Conservation (phyloP, 176 grass and related monocot genomes). For the Ensete glaucum region DNA sequence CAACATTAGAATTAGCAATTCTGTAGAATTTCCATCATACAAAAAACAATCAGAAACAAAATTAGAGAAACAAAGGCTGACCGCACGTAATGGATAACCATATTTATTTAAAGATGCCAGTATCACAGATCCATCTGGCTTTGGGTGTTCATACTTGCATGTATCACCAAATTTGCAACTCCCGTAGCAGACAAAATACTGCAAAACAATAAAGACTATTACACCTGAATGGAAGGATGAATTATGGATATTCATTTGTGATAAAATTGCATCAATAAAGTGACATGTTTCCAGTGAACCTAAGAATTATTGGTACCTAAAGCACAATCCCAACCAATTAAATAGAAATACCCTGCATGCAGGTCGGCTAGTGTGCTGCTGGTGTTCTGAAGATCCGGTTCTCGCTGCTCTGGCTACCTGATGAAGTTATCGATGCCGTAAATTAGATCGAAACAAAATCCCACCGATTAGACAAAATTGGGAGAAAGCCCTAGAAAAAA, state of each 20-base stretch:
- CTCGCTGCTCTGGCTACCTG: neutral
- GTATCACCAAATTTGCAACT: conserved; percentile 73
- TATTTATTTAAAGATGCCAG: conserved; percentile 44
- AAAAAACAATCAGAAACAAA: neutral
- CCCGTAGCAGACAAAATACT: conserved; percentile 79
- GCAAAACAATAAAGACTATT: conserved; percentile 11
- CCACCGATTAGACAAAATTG: neutral
- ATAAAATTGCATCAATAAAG: neutral
- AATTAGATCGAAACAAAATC: neutral
- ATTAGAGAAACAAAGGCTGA: conserved; percentile 16
- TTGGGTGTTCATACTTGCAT: conserved; percentile 88
- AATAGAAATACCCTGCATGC: conserved; percentile 4
- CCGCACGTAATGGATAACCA: conserved; percentile 64
- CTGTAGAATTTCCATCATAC: neutral
- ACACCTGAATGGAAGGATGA: neutral
- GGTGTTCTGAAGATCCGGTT: neutral
- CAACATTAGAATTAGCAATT: neutral
- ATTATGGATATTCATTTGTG: neutral
- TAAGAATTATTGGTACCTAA: neutral
- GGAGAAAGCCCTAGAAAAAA: neutral
- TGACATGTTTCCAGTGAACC: neutral
- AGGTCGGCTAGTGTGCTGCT: neutral
- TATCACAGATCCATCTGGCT: conserved; percentile 29
- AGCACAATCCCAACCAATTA: neutral
- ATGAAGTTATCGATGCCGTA: neutral